Percentiles rank a stretch among this genome's conserved stretches.
Evolutionary conservation across 208 protist genomes (phyloP).

Genomic region (Acanthamoeba healyi): DNA sequence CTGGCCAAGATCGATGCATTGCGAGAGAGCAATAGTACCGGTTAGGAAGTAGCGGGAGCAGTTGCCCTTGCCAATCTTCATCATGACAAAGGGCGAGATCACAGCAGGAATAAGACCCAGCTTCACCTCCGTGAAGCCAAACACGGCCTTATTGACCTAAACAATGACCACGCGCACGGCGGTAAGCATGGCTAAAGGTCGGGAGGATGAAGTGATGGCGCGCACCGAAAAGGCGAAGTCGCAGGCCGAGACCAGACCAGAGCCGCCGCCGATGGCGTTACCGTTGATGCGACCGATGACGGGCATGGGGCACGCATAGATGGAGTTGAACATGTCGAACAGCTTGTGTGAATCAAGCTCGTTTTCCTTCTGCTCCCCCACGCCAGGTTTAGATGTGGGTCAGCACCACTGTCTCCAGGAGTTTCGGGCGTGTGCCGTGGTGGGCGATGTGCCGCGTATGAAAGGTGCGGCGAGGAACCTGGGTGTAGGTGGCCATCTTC

Average conservation of each 20-base stretch:
- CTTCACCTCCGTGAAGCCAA: constrained; percentile 82
- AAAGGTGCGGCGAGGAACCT: constrained; percentile 7
- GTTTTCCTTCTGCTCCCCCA: constrained; percentile 44
- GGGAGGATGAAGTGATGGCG: not conserved
- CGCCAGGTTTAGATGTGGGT: no score
- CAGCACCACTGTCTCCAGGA: no score
- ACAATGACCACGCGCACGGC: not conserved
- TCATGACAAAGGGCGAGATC: constrained; percentile 82
- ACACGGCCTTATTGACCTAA: constrained; percentile 60
- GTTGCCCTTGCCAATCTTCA: constrained; percentile 75
- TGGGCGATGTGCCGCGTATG: no score
- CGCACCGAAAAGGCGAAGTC: constrained; percentile 77
- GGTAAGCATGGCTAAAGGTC: not conserved
- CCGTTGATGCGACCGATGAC: constrained; percentile 80
- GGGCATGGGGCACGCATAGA: constrained; percentile 74
- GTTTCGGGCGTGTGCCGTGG: no score
- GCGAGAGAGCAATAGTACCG: not conserved
- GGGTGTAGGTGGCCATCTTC: constrained; percentile 50
- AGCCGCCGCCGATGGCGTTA: constrained; percentile 77
- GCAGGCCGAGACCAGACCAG: constrained; percentile 78
- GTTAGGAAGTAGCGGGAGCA: constrained; percentile 77
- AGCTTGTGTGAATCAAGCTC: constrained; percentile 70
- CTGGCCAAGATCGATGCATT: no score
- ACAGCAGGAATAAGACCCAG: constrained; percentile 79
- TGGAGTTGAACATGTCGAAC: constrained; percentile 77